A percentile compares a stretch with the other conserved stretches of the same genome.
Conservation (phyloP, 108 stramenopile species). For the Cyclostephanos tholiformis region DNA sequence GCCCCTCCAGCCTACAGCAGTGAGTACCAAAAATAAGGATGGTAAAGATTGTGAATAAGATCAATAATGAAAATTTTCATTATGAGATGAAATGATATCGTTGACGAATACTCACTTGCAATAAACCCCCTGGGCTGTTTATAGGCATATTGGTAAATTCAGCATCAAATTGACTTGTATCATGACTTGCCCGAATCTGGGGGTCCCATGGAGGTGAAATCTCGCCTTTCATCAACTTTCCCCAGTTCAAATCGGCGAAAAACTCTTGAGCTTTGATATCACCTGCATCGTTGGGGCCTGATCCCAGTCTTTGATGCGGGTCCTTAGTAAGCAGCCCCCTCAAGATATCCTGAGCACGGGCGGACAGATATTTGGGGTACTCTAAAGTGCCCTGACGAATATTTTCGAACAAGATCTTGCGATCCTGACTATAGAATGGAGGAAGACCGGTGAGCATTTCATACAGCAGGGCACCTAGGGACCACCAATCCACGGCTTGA, state of each 20-base stretch:
- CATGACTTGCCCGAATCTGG: conserved; percentile 77
- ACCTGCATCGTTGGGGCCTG: conserved; percentile 86
- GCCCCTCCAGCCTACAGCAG: conserved; percentile 43
- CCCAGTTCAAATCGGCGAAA: conserved; percentile 90
- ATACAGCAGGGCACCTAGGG: conserved; percentile 94
- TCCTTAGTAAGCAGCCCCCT: conserved; percentile 90
- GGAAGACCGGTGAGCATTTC: conserved; percentile 99
- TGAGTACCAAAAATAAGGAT: neutral
- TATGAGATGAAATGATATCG: no score
- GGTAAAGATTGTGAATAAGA: conserved; percentile 10
- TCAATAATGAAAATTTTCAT: neutral
- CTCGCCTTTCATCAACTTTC: conserved; percentile 78
- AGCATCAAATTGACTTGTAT: conserved; percentile 93
- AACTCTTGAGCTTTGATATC: conserved; percentile 93
- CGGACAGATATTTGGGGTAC: conserved; percentile 86
- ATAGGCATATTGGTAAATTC: conserved; percentile 93
- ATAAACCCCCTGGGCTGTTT: conserved; percentile 65
- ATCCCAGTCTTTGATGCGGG: conserved; percentile 87
- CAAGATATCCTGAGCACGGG: conserved; percentile 64
- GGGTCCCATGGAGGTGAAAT: conserved; percentile 94
- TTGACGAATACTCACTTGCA: conserved; percentile 52
- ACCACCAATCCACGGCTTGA: conserved; percentile 99
- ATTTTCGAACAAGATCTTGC: conserved; percentile 95
- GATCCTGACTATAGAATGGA: conserved; percentile 96
- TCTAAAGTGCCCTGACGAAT: conserved; percentile 90